Conservation (phyloP, 306 rosid genomes). For the Lathyrus tuberosus region DNA sequence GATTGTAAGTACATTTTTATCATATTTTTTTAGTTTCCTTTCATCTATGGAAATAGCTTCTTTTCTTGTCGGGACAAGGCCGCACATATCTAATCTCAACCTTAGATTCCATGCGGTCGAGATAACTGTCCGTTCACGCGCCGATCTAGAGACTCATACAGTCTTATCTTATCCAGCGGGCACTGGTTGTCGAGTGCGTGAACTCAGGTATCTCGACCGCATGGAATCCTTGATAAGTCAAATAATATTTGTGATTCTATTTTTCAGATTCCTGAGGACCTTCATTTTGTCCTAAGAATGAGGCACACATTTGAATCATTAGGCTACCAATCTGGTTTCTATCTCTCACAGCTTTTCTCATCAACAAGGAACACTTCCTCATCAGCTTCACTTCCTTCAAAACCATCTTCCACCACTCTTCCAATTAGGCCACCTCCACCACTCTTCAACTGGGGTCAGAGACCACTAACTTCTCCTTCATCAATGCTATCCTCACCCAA, state of each 20-base stretch:
- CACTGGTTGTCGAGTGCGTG: background rate
- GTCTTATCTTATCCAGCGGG: background rate
- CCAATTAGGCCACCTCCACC: constrained; percentile 82
- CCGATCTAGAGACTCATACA: background rate
- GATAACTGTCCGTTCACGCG: too few species aligned
- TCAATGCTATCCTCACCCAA: constrained; percentile 77
- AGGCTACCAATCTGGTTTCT: constrained; percentile 94
- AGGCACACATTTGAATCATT: constrained; percentile 98
- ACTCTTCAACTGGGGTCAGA: constrained; percentile 82
- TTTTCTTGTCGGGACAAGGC: background rate
- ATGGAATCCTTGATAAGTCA: background rate
- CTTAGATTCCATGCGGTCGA: background rate
- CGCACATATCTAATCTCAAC: background rate
- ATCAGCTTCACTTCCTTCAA: constrained; percentile 65
- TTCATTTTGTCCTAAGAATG: constrained; percentile 97
- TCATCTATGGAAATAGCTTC: background rate
- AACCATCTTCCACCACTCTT: constrained; percentile 55
- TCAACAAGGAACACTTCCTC: constrained; percentile 77
- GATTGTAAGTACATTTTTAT: constrained; percentile 66
- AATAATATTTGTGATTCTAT: constrained; percentile 27
- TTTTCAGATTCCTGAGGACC: constrained; percentile 91
- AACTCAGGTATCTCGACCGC: background rate
- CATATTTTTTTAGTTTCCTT: background rate
- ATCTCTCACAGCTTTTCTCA: constrained; percentile 91
- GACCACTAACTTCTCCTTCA: constrained; percentile 63